Evolutionary conservation across 139 green algal genomes (phyloP).

Genomic region (Coelastrella sp.): DNA sequence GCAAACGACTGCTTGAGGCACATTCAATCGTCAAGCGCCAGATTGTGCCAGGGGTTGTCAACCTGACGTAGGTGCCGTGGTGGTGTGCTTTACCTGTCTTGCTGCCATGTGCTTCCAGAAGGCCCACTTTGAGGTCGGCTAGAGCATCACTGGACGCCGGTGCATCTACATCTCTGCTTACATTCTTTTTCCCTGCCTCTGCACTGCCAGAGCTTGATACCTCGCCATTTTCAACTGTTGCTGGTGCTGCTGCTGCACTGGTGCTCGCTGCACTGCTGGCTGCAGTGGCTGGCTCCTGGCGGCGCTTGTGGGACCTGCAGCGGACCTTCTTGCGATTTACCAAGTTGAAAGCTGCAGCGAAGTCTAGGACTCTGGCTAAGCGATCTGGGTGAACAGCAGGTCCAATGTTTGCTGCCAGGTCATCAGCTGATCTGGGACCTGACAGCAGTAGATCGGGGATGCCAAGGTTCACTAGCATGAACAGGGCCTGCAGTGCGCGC

Average conservation of each 20-base stretch:
- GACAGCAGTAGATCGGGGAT: slow-evolving; percentile 2
- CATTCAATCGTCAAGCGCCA: no score
- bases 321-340: slow-evolving; percentile 2
- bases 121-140: no score
- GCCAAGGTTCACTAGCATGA: slow-evolving; percentile 11
- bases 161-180: no score
- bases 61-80: no score
- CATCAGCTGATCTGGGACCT: slow-evolving; percentile 17
- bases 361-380: slow-evolving; percentile 2
- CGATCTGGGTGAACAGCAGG: slow-evolving; percentile 4
- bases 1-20: no score
- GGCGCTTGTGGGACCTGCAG: neutral
- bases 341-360: slow-evolving; percentile 25
- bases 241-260: neutral
- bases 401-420: slow-evolving; percentile 18
- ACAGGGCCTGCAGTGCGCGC: slow-evolving; percentile 3
- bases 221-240: no score
- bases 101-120: no score
- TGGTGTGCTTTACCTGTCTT: no score
- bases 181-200: no score
- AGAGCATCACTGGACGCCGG: no score
- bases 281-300: neutral
- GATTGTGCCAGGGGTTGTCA: no score
- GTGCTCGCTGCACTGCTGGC: neutral
- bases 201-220: no score